Base-by-base conservation (phyloP, 192 early-diverging fungal genomes). In the Coemansia sp. region DNA sequence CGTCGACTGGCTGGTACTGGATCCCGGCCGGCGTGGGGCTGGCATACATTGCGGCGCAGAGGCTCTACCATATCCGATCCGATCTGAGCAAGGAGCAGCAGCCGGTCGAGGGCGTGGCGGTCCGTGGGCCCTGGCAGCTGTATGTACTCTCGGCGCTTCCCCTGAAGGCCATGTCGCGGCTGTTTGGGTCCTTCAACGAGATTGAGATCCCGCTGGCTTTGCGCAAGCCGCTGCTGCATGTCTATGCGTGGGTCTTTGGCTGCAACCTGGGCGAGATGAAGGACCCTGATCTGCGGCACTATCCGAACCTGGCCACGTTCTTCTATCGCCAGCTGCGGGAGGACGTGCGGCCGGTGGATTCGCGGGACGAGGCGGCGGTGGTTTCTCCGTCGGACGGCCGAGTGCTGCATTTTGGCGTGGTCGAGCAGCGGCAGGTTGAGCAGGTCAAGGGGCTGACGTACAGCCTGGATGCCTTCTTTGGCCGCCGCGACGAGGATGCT, bases 391-490 rank as follows among this genome's bases (percentile, higher is more conserved):
- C 90, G 1, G 96, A 99, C 57, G 96, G 96, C 34, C 78, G 77
- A 61, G 76, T 99, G 5, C 67, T 99, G 41, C 85, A 90, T 60
- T 92, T 86, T 61, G 96, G 96, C 31, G 43, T 88, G 12, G 84
- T 99, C 11, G 77, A 78, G 28, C 80, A 80, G 39, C 79, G 81
- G 21, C 60, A 78, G 37, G 83, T 99, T 26, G 94, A 96, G 60
- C 90, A 91, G 53, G 85, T 99, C 47, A 99, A 99, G 61, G 96
- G 96, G 4, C 57, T 92, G 25, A 87, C 87, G 0, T 99, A 99
- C 61, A 85, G 79, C 18, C 53, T 99, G 16, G 82, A 93, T 50
- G 83, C 92, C 4, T 78, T 99, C 10, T 68, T 99, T 30, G 94
- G 94, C 8, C 71, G 66, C 41, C 39, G 63, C 33, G 51, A 69